Base-by-base conservation (phyloP, 108 stramenopile species). In the Pseudonitzschia pungens region DNA sequence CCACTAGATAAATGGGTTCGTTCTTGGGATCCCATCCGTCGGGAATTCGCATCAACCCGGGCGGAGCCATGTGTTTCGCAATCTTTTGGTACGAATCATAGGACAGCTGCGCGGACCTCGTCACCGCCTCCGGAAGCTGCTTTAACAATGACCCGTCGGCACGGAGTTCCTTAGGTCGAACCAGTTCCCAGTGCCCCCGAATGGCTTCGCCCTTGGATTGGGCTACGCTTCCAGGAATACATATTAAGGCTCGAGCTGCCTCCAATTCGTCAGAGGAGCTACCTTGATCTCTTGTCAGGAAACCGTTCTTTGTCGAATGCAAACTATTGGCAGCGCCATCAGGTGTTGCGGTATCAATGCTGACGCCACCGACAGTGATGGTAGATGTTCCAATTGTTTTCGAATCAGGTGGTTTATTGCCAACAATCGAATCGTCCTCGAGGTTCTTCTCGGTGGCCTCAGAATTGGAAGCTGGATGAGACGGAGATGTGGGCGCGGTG, bases 1-100 rank as follows among this genome's bases (percentile, higher is more conserved):
- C 60, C 8, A 62, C 60, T 15, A 62, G 60, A 40, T 62, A 62
- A 32, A 62, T 33, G 16, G 32, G 60, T 62, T 62, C 60, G 4
- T 62, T 33, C 16, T n/a, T 62, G 15, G 60, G 28, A 40, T 62
- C 20, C 60, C 60, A 62, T 6, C 15, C 36, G 31, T 62, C 60
- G 32, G 60, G 60, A 8, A 62, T 33, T 14, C 9, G 32, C 60
- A 62, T 62, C 14, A 36, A 24, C 14, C 14, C 3, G 12, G 60
- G 60, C 11, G 60, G 60, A 62, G 33, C 36, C 60, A 62, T 33
- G n/a, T 41, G 27, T 20, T 10, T 10, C 3, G 18, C 60, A 12
- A 62, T 4, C n/a, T 33, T 10, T 33, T 24, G 36, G 4, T 62
- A 62, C 3, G 32, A n/a, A 3, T 62, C 60, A 15, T 40, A 62